Evolutionary conservation across 306 rosid genomes (phyloP), one percentile per base, ranked within the genome.

Genomic region (Aeschynomene evenia): DNA sequence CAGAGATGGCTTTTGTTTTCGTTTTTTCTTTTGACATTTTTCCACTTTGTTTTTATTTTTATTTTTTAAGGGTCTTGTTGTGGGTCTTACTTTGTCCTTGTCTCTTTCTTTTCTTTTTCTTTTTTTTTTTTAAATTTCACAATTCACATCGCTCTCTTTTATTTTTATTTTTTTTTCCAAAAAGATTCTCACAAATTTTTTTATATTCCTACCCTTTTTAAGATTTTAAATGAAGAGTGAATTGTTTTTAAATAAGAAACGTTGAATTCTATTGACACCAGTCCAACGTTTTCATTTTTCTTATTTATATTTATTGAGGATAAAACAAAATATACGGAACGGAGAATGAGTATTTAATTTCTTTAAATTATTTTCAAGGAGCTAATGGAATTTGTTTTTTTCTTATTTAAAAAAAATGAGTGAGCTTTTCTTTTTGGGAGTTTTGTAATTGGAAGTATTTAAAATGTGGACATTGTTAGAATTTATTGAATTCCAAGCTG

Each of bases 11-110:
- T 62, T 66, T 14, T 45, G 48, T 57, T 11, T 59, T 34, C 39
- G 37, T 33, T 33, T 28, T 28, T 7, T 33, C 37, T 33, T 6
- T 33, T 33, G 37, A 33, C 37, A 33, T 33, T 31, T n/a, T 50
- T 60, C 58, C 54, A 15, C 18, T 33, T 33, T 33, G 68, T 79
- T 76, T 68, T 23, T 19, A 3, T 15, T 6, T 23, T 13, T 29
- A 5, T 13, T 57, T 2, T 83, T 75, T 63, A 57, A 20, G 58
- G 77, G 85, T 83, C 80, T 77, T 85, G 83, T 68, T 71, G 82
- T 71, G 83, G 82, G 85, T 83, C 77, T 80, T 73, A 20, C 55
- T 63, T 81, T 81, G 87, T 85, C 86, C 76, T 72, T 82, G 71
- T 81, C 80, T 43, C 50, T 56, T 63, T 49, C 68, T 55, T 75